A percentile compares a stretch with the other conserved stretches of the same genome.
phyloP scores from a whole-genome alignment of 108 stramenopile genomes.

The Nitzschia sp. region DNA sequence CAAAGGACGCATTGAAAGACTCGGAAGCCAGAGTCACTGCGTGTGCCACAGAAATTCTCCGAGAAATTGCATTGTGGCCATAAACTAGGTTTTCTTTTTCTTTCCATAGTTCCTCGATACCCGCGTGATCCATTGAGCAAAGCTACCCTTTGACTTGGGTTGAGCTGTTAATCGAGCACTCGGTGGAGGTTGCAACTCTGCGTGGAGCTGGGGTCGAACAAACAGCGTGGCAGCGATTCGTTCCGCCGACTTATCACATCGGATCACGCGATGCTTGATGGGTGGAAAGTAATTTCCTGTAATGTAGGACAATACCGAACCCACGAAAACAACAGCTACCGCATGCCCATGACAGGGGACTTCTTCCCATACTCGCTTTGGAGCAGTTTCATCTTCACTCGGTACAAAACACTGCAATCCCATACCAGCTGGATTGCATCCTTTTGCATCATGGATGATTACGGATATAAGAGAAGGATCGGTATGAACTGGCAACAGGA shows the following conservation, averaged over 20 bases:
- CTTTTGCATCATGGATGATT: slow-evolving; percentile 60
- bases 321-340: slow-evolving; percentile 73
- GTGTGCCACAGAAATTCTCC: slow-evolving; percentile 53
- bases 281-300: slow-evolving; percentile 57
- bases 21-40: slow-evolving; percentile 73
- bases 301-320: slow-evolving; percentile 66
- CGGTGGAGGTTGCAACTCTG: slow-evolving; percentile 49
- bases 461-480: slow-evolving; percentile 85
- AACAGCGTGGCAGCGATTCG: slow-evolving; percentile 51
- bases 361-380: slow-evolving; percentile 46
- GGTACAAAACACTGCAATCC: slow-evolving; percentile 53
- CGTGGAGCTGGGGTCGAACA: slow-evolving; percentile 59
- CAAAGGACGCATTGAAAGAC: slow-evolving; percentile 52
- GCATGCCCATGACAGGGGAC: slow-evolving; percentile 64
- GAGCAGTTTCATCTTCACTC: neutral
- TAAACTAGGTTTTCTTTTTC: slow-evolving; percentile 24
- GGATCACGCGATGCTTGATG: slow-evolving; percentile 66
- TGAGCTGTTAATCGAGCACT: neutral
- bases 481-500: slow-evolving; percentile 70
- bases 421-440: slow-evolving; percentile 39
- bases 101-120: slow-evolving; percentile 42
- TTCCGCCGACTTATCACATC: slow-evolving; percentile 15
- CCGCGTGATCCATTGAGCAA: slow-evolving; percentile 32
- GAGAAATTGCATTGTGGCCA: slow-evolving; percentile 64
- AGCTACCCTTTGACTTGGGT: slow-evolving; percentile 25